Evolutionary conservation across 495 filamentous ascomycete genomes (phyloP), one percentile per base, ranked within the genome.

Genomic region (Pyrenula aspistea): DNA sequence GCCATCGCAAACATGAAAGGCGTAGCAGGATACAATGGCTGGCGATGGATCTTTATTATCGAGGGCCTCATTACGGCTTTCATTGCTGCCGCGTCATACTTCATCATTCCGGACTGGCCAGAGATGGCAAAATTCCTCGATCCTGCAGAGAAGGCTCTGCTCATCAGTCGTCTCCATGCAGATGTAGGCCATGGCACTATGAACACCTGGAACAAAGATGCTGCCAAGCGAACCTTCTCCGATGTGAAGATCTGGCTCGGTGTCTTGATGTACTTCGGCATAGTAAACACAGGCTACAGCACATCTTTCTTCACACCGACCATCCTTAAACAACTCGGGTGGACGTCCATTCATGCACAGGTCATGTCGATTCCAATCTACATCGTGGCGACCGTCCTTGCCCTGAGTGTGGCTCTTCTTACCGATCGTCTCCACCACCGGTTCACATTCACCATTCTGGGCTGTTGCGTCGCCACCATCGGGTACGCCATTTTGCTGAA

Each of bases 21-120:
- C 4, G 63, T 76, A 12, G 67, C 63, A 4, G 77, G 80, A 15
- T 77, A 66, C 21, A 31, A 67, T 64, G 71, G 73, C 55, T 65
- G 78, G 77, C 65, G 70, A n/a, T 85, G 83, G 83, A 85, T 87
- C 50, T 87, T 86, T 63, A 84, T 87, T 57, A 68, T 87, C 51
- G 84, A 87, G 68, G 83, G 82, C 10, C 62, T 76, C 2, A 62
- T 70, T 21, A 84, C 84, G 0, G 65, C 75, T 1, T 58, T 67
- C 23, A 36, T 80, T 8, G 77, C 77, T 2, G 55, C 73, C 12
- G 49, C 64, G n/a, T 65, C 77, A 31, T 73, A 73, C 19, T 81
- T 78, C 53, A 36, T 82, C 22, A 75, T 85, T 8, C 73, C 76
- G 10, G 81, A 84, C 62, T 82, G 74, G 72, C 83, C 83, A 0